Conservation (phyloP, 2,329 filamentous ascomycete species). For the Ascochyta fabae region DNA sequence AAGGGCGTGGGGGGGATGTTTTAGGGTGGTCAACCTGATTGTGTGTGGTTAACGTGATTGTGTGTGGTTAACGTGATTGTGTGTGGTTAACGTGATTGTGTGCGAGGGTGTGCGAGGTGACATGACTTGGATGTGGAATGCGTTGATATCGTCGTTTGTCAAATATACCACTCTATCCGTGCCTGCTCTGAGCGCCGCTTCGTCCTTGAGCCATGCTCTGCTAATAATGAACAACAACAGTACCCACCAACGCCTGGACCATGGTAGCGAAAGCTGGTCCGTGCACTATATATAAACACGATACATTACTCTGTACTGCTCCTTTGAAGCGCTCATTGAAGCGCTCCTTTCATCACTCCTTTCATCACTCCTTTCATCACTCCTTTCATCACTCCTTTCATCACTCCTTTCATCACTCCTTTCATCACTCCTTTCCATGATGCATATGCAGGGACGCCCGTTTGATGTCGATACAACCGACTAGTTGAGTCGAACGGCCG, state of each 20-base stretch:
- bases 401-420: too few species aligned
- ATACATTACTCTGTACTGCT: not conserved
- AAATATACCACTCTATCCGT: constrained; percentile 1
- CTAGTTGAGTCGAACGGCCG: too few species aligned
- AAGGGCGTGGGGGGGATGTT: constrained; percentile 45
- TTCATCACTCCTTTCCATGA: too few species aligned
- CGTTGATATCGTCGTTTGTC: not conserved
- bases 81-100: too few species aligned
- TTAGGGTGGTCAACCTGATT: constrained; percentile 2
- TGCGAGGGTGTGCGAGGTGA: too few species aligned
- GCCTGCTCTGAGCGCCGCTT: not conserved
- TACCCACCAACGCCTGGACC: constrained; percentile 4
- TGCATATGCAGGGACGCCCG: not conserved
- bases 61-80: too few species aligned
- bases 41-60: too few species aligned
- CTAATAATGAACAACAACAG: not conserved
- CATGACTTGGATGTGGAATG: too few species aligned
- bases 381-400: not conserved
- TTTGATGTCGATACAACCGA: too few species aligned
- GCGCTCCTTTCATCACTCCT: too few species aligned
- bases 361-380: not conserved
- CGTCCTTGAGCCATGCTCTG: not conserved
- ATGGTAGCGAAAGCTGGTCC: not conserved
- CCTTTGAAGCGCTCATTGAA: too few species aligned
- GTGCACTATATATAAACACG: constrained; percentile 1